A percentile compares a stretch with the other conserved stretches of the same genome.
phyloP scores from a whole-genome alignment of 2,329 filamentous ascomycete species.

The Pleochaeta shiraiana region DNA sequence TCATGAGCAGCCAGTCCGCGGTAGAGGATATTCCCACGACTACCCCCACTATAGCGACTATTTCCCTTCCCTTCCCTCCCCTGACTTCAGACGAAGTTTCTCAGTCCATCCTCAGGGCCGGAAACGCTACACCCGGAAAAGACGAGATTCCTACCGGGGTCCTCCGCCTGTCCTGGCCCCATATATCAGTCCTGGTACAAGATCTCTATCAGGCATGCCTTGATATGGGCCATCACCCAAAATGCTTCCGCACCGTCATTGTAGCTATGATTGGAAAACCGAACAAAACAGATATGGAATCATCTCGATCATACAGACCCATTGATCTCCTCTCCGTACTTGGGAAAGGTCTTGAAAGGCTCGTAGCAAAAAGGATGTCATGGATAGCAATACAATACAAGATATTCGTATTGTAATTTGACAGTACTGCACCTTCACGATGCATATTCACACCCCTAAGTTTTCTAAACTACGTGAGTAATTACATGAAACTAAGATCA shows the following conservation, averaged over 20 bases:
- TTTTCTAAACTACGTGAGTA: too few species aligned
- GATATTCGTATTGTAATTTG: too few species aligned
- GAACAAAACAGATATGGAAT: not conserved
- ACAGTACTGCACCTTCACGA: too few species aligned
- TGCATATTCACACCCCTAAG: too few species aligned
- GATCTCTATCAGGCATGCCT: not conserved
- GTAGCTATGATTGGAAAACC: not conserved
- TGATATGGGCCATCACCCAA: not conserved
- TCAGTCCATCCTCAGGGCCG: not conserved
- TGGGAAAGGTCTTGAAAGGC: too few species aligned
- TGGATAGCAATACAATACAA: too few species aligned
- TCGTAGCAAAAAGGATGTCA: too few species aligned
- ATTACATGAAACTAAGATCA: too few species aligned
- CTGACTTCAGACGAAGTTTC: not conserved
- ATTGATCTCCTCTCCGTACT: too few species aligned
- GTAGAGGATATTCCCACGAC: not conserved
- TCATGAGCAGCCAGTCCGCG: not conserved
- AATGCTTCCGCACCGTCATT: not conserved
- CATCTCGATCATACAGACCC: too few species aligned
- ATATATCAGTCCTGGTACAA: not conserved
- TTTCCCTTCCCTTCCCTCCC: not conserved
- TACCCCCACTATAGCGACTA: not conserved
- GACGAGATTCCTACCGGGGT: not conserved
- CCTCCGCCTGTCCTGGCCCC: not conserved
- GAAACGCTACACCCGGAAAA: not conserved